Percentiles rank a stretch among this genome's conserved stretches.
Evolutionary conservation across 2,329 filamentous ascomycete species (phyloP).

Genomic region (Microdochium trichocladiopsis): DNA sequence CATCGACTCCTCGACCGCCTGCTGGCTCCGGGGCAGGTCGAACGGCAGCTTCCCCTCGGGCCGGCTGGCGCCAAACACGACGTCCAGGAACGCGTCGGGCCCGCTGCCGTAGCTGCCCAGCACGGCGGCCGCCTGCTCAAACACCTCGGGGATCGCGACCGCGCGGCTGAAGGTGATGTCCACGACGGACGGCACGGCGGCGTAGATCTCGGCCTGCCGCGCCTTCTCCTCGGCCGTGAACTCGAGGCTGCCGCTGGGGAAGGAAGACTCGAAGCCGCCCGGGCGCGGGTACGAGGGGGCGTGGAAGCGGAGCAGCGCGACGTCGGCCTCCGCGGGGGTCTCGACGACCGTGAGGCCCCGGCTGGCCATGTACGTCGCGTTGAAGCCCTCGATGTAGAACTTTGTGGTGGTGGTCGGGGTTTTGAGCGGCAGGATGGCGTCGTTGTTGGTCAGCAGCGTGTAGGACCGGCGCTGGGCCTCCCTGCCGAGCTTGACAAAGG

Average conservation of each 20-base stretch:
- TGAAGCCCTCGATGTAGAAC: conserved; percentile 17
- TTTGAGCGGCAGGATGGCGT: conserved; percentile 7
- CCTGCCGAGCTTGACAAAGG: conserved; percentile 29
- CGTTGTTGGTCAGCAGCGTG: conserved; percentile 15
- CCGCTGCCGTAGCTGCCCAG: conserved; percentile 29
- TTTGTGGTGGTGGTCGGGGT: conserved; percentile 4
- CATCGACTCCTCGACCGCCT: conserved; percentile 23
- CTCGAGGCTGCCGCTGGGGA: conserved; percentile 30
- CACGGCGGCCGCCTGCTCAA: conserved; percentile 26
- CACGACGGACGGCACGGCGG: conserved; percentile 28
- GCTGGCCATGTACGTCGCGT: conserved; percentile 17
- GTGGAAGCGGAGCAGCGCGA: conserved; percentile 29
- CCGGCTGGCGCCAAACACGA: conserved; percentile 26
- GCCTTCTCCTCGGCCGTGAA: conserved; percentile 28
- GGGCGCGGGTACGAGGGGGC: conserved; percentile 31
- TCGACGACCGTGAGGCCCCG: conserved; percentile 23
- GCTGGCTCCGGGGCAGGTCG: conserved; percentile 33
- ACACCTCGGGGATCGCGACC: conserved; percentile 33
- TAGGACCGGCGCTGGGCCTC: conserved; percentile 23
- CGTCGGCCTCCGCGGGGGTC: conserved; percentile 28
- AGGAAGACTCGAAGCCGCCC: conserved; percentile 29
- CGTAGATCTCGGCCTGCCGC: conserved; percentile 29
- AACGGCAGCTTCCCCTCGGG: conserved; percentile 36
- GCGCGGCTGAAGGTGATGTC: conserved; percentile 36
- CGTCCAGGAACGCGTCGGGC: conserved; percentile 34